Conservation (phyloP, 306 rosid species). For the Quercus wislizeni region DNA sequence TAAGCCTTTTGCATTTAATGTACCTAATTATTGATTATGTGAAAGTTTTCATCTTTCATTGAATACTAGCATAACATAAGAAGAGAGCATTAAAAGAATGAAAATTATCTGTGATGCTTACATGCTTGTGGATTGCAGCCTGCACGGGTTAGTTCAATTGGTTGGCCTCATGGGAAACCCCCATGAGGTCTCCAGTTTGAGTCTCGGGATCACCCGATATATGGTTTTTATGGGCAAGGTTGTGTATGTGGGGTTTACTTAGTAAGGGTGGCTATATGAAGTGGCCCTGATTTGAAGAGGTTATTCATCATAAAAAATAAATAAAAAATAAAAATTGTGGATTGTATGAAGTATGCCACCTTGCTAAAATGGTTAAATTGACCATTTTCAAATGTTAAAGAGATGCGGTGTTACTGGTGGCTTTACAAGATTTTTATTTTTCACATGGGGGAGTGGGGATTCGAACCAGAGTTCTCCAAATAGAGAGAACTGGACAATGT, state of each 20-base stretch:
- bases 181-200: too few species aligned
- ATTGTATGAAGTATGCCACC: background rate
- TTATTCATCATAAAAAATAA: too few species aligned
- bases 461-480: too few species aligned
- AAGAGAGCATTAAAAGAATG: background rate
- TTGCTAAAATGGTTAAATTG: background rate
- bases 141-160: too few species aligned
- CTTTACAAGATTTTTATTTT: background rate
- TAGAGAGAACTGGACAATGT: too few species aligned
- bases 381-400: constrained; percentile 1
- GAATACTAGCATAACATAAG: background rate
- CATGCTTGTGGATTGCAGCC: background rate
- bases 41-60: background rate
- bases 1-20: background rate
- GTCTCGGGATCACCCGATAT: too few species aligned
- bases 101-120: background rate
- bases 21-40: background rate
- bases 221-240: too few species aligned
- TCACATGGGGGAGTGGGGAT: too few species aligned
- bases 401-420: background rate
- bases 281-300: too few species aligned
- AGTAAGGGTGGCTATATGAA: too few species aligned
- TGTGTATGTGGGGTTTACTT: too few species aligned
- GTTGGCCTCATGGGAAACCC: too few species aligned
- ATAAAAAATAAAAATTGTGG: background rate